Percentiles rank a stretch among this genome's conserved stretches.
Evolutionary conservation across 768 basidiomycete genomes (phyloP).

Genomic region (Leucosporidium yakuticum): DNA sequence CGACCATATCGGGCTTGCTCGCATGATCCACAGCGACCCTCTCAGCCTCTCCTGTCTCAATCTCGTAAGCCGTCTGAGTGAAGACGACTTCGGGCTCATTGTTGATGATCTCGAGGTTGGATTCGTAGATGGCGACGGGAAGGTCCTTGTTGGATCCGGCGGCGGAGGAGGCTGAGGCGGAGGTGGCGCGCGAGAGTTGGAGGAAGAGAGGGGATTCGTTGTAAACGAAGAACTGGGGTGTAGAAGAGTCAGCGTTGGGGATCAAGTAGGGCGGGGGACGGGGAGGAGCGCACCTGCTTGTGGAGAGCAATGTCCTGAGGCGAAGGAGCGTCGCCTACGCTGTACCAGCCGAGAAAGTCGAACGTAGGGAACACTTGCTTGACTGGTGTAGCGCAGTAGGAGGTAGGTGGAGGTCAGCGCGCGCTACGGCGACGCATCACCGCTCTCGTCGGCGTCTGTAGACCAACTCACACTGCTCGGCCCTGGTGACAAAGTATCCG

Average conservation of each 20-base stretch:
- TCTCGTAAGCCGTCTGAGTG: slow-evolving; percentile 66
- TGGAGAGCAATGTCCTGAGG: slow-evolving; percentile 73
- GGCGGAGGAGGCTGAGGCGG: slow-evolving; percentile 35
- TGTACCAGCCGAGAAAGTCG: slow-evolving; percentile 98
- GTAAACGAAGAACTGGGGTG: slow-evolving; percentile 69
- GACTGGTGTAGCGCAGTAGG: slow-evolving; percentile 51
- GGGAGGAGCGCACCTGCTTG: slow-evolving; percentile 58
- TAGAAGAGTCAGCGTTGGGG: not conserved
- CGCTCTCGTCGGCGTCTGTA: no score
- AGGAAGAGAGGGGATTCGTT: slow-evolving; percentile 86
- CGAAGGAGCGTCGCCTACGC: slow-evolving; percentile 68
- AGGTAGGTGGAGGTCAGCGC: not conserved
- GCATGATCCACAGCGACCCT: slow-evolving; percentile 94
- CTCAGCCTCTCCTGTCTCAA: slow-evolving; percentile 97
- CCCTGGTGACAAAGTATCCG: slow-evolving; percentile 70
- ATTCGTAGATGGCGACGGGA: slow-evolving; percentile 90
- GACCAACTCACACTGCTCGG: slow-evolving; percentile 70
- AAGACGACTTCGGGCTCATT: slow-evolving; percentile 50
- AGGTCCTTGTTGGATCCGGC: slow-evolving; percentile 53
- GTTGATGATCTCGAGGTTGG: slow-evolving; percentile 73
- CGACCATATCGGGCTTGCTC: slow-evolving; percentile 54
- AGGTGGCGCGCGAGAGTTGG: slow-evolving; percentile 45
- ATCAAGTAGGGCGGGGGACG: no score
- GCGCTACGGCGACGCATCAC: no score
- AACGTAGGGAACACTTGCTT: slow-evolving; percentile 97